Percentiles rank a stretch among this genome's conserved stretches.
Conservation (phyloP, 768 basidiomycete species). For the Wakefieldia striispora region DNA sequence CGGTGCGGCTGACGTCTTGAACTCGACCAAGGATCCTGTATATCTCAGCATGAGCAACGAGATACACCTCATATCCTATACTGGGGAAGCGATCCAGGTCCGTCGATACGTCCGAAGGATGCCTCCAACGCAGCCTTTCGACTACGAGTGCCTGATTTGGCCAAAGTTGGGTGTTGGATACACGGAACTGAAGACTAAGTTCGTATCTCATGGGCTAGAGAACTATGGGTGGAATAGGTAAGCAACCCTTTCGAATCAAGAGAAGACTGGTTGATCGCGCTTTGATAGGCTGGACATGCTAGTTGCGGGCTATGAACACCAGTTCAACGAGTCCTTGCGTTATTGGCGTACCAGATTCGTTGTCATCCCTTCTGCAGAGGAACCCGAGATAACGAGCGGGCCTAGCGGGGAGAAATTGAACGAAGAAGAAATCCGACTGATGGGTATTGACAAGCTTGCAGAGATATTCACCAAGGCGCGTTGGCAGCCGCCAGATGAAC, state of each 20-base stretch:
- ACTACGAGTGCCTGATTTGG: constrained; percentile 93
- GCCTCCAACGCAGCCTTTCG: constrained; percentile 58
- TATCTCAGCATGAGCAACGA: constrained; percentile 95
- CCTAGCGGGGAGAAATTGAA: constrained; percentile 72
- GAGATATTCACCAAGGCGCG: constrained; percentile 84
- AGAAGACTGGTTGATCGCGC: background rate
- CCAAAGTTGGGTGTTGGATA: constrained; percentile 87
- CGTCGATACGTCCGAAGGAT: constrained; percentile 78
- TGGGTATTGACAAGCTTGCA: constrained; percentile 89
- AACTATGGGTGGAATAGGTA: constrained; percentile 87
- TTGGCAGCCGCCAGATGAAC: constrained; percentile 58
- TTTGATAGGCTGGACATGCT: constrained; percentile 73
- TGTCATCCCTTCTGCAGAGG: constrained; percentile 81
- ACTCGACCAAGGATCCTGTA: constrained; percentile 63
- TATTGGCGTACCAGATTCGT: constrained; percentile 96
- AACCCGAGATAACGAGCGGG: constrained; percentile 53
- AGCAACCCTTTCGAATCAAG: constrained; percentile 13
- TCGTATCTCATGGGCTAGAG: constrained; percentile 75
- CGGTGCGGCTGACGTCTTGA: constrained; percentile 66
- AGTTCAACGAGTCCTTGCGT: constrained; percentile 76
- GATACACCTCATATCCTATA: constrained; percentile 90
- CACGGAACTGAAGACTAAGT: constrained; percentile 71
- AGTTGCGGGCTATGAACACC: constrained; percentile 76
- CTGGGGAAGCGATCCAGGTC: constrained; percentile 87
- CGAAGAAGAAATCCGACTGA: constrained; percentile 83